Evolutionary conservation across 1,139 yeast genomes (phyloP).

Genomic region (Blastobotrys indianensis): DNA sequence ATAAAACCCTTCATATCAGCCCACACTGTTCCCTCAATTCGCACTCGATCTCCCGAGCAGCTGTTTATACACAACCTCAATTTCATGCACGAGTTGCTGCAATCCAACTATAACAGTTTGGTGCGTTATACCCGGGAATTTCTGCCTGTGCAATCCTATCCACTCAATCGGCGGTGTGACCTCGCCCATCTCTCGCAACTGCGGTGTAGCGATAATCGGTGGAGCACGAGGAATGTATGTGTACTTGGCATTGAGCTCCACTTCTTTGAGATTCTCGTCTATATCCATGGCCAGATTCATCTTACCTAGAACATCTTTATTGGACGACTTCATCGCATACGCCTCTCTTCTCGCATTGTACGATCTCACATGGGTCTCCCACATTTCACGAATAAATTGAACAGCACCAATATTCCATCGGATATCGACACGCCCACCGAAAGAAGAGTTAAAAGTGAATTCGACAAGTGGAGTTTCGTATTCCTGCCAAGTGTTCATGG

Average conservation of each 20-base stretch:
- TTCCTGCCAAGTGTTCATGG: slow-evolving; percentile 70
- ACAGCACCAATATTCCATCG: slow-evolving; percentile 92
- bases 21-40: no score
- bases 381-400: slow-evolving; percentile 89
- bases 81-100: slow-evolving; percentile 65
- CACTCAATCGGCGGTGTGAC: slow-evolving; percentile 98
- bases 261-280: slow-evolving; percentile 45
- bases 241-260: slow-evolving; percentile 53
- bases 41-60: slow-evolving; percentile 18
- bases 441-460: slow-evolving; percentile 60
- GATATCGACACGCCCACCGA: slow-evolving; percentile 86
- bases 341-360: slow-evolving; percentile 44
- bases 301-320: slow-evolving; percentile 12
- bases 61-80: slow-evolving; percentile 31
- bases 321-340: slow-evolving; percentile 19
- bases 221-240: slow-evolving; percentile 60
- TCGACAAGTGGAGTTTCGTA: slow-evolving; percentile 46
- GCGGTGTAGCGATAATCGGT: slow-evolving; percentile 85
- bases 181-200: slow-evolving; percentile 81
- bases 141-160: slow-evolving; percentile 87
- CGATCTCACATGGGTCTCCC: slow-evolving; percentile 66
- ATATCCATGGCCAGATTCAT: slow-evolving; percentile 14
- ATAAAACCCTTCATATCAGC: no score
- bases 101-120: slow-evolving; percentile 67
- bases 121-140: slow-evolving; percentile 81